Conservation (phyloP, 495 filamentous ascomycete genomes). For the Bryoglossum gracile region DNA sequence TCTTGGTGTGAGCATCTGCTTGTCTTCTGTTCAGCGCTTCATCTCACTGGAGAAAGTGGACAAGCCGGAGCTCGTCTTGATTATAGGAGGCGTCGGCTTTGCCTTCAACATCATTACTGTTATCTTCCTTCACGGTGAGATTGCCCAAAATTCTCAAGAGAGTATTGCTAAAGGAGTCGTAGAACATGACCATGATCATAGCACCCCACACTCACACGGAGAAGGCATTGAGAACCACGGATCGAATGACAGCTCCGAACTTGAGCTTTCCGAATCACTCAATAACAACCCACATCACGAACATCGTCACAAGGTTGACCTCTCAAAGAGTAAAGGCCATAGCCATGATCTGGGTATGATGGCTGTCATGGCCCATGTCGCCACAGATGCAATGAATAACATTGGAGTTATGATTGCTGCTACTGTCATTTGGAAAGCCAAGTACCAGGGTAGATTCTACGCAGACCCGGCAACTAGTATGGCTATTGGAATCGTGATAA, state of each 20-base stretch:
- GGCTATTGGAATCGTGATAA: constrained; percentile 80
- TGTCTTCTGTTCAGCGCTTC: constrained; percentile 86
- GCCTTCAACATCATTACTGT: constrained; percentile 76
- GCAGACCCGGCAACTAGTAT: constrained; percentile 81
- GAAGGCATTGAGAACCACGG: no score
- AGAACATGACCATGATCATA: constrained; percentile 16
- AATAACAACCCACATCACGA: constrained; percentile 11
- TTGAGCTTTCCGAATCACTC: background rate
- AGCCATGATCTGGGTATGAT: constrained; percentile 79
- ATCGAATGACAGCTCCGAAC: no score
- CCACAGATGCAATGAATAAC: constrained; percentile 89
- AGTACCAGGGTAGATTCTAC: constrained; percentile 48
- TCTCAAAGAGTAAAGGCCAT: constrained; percentile 22
- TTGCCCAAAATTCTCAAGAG: no score
- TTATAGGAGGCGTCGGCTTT: constrained; percentile 77
- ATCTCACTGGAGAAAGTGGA: constrained; percentile 52
- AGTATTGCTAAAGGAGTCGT: no score
- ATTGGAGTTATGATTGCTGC: constrained; percentile 86
- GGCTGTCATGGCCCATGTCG: constrained; percentile 82
- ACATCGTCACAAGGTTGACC: constrained; percentile 33
- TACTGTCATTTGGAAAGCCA: constrained; percentile 72
- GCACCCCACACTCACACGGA: background rate
- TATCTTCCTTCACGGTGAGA: constrained; percentile 69
- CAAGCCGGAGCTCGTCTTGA: constrained; percentile 67
- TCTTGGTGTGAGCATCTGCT: constrained; percentile 81